Percentiles rank a stretch among this genome's conserved stretches.
These are phyloP conservation scores for Amylocystis lapponica DNA, from an alignment of 768 basidiomycete species.

Conservation along the genomic window DNA sequence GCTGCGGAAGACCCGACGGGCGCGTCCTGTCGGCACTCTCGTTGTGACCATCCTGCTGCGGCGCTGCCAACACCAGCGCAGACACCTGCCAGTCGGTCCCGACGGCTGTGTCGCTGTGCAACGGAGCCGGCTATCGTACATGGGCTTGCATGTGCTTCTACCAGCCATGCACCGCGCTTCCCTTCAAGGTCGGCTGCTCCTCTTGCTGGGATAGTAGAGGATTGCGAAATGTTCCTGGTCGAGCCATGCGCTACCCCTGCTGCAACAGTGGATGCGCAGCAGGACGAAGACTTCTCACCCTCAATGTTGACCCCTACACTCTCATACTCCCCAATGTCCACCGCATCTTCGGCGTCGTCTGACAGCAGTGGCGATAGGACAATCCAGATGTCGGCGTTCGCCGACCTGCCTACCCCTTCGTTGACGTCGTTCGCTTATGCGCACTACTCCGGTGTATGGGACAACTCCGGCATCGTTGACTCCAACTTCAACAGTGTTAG, in stretches of 20 bases:
- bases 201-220: too few species aligned
- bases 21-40: not conserved
- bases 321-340: slow-evolving; percentile 23
- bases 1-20: not conserved
- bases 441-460: not conserved
- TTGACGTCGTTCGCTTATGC: too few species aligned
- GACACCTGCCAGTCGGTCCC: not conserved
- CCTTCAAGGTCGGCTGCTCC: too few species aligned
- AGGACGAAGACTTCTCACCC: slow-evolving; percentile 13
- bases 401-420: slow-evolving; percentile 13
- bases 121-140: not conserved
- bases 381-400: slow-evolving; percentile 14
- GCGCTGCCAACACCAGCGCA: not conserved
- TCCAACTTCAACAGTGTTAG: too few species aligned
- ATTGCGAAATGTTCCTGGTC: too few species aligned
- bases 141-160: not conserved
- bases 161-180: too few species aligned
- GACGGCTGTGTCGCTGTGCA: slow-evolving; percentile 1
- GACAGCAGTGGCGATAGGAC: slow-evolving; percentile 23
- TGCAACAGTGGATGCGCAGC: slow-evolving; percentile 4
- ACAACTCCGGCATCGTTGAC: not conserved
- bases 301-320: slow-evolving; percentile 20
- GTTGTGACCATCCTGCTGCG: not conserved
- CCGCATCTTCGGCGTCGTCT: slow-evolving; percentile 18
- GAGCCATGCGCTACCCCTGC: not conserved